phyloP scores from a whole-genome alignment of 345 rosid genomes.

The Rhizophora apiculata region DNA sequence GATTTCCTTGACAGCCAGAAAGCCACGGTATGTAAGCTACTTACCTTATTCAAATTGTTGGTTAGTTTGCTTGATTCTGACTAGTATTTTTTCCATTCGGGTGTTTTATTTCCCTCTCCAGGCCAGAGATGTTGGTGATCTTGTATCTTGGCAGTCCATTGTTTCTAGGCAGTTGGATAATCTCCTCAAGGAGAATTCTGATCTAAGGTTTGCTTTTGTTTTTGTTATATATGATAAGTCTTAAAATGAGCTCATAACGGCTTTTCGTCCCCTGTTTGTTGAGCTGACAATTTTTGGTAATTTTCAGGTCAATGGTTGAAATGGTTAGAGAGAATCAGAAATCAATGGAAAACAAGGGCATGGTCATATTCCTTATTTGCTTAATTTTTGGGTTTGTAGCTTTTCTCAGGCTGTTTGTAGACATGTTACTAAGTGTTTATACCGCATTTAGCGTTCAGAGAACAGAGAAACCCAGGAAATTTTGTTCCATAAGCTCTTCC shows the following conservation, averaged over 20 bases:
- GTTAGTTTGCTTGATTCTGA: background rate
- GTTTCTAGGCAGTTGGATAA: slow-evolving; percentile 46
- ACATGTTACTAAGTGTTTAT: slow-evolving; percentile 37
- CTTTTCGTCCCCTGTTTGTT: too few species aligned
- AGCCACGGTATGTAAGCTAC: slow-evolving; percentile 39
- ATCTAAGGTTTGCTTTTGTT: slow-evolving; percentile 50
- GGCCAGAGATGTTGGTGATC: slow-evolving; percentile 63
- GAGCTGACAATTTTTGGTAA: slow-evolving; percentile 7
- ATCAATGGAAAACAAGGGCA: slow-evolving; percentile 78
- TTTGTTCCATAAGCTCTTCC: slow-evolving; percentile 55
- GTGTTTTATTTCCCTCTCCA: slow-evolving; percentile 27
- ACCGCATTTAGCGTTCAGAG: slow-evolving; percentile 24
- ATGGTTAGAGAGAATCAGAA: slow-evolving; percentile 43
- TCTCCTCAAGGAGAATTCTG: slow-evolving; percentile 44
- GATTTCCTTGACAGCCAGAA: slow-evolving; percentile 47
- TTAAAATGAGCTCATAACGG: too few species aligned
- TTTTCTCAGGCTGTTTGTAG: slow-evolving; percentile 42
- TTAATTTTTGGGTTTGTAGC: slow-evolving; percentile 55
- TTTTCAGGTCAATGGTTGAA: slow-evolving; percentile 55
- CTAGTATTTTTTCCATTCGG: background rate
- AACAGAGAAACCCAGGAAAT: slow-evolving; percentile 43
- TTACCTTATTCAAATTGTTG: slow-evolving; percentile 2
- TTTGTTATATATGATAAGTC: background rate
- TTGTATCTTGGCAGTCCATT: slow-evolving; percentile 63
- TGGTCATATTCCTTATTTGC: slow-evolving; percentile 57